Evolutionary conservation across 2,329 filamentous ascomycete genomes (phyloP).

Genomic region (Waltergamsia citrina): DNA sequence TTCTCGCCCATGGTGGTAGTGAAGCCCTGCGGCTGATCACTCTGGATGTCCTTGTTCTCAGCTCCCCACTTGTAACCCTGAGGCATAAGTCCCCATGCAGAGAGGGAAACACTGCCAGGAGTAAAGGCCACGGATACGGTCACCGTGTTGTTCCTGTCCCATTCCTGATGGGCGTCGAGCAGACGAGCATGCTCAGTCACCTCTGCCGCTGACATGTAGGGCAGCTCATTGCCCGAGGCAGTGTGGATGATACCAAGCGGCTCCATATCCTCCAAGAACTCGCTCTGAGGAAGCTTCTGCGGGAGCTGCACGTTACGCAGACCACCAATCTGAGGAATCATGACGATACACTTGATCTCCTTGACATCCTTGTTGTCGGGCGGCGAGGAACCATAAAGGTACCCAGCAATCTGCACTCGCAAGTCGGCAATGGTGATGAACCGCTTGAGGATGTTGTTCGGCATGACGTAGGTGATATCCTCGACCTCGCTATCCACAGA

Average conservation of each 20-base stretch:
- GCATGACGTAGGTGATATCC: constrained; percentile 94
- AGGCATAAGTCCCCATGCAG: constrained; percentile 87
- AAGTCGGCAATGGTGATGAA: constrained; percentile 98
- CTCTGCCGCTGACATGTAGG: constrained; percentile 92
- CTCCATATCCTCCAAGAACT: constrained; percentile 78
- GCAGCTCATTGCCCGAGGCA: constrained; percentile 84
- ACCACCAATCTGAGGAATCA: constrained; percentile 94
- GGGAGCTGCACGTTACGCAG: constrained; percentile 87
- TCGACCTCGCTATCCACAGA: constrained; percentile 89
- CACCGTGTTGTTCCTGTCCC: constrained; percentile 75
- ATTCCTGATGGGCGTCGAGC: constrained; percentile 63
- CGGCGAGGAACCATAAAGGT: constrained; percentile 86
- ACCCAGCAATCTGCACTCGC: constrained; percentile 91
- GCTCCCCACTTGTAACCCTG: constrained; percentile 94
- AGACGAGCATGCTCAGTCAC: constrained; percentile 90
- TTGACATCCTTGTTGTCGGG: constrained; percentile 95
- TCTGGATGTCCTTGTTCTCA: constrained; percentile 87
- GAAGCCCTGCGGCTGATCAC: constrained; percentile 92
- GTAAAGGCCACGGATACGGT: constrained; percentile 96
- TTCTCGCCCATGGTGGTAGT: constrained; percentile 88
- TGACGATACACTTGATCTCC: constrained; percentile 92
- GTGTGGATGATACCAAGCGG: constrained; percentile 94
- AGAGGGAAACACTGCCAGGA: constrained; percentile 87
- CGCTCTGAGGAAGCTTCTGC: constrained; percentile 82
- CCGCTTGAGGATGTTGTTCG: constrained; percentile 95